Conservation (phyloP, 2,329 filamentous ascomycete genomes). For the Neonectria punicea region DNA sequence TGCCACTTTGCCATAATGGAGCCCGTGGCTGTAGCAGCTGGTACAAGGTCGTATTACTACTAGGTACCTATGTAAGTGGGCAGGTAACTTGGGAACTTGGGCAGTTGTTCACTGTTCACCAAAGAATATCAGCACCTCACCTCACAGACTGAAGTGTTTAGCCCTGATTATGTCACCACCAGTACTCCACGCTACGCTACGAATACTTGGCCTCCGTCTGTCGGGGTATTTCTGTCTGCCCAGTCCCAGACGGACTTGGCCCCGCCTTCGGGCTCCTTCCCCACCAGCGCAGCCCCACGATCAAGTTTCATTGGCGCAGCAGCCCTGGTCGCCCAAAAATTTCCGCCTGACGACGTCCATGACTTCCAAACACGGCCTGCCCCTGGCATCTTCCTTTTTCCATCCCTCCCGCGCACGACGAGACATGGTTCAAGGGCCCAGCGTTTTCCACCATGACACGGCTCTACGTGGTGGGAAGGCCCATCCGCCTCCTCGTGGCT, state of each 20-base stretch:
- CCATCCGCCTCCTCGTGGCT: constrained; percentile 28
- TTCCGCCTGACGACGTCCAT: constrained; percentile 37
- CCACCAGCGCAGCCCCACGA: constrained; percentile 28
- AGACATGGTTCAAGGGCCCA: constrained; percentile 37
- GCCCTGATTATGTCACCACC: too few species aligned
- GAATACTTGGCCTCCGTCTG: not conserved
- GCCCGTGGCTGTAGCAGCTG: not conserved
- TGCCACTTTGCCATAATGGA: not conserved
- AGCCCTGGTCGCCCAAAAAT: constrained; percentile 37
- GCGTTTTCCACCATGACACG: constrained; percentile 27
- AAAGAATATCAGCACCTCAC: not conserved
- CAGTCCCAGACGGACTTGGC: constrained; percentile 12
- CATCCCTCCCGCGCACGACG: constrained; percentile 15
- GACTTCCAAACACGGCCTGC: constrained; percentile 24
- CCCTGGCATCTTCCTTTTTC: constrained; percentile 18
- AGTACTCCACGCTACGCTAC: too few species aligned
- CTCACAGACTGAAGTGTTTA: not conserved
- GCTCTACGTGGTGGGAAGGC: constrained; percentile 31
- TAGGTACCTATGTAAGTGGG: too few species aligned
- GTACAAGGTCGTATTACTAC: too few species aligned
- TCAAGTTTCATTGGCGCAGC: constrained; percentile 29
- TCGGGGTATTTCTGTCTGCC: constrained; percentile 23
- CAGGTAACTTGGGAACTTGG: too few species aligned
- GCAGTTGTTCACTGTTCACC: not conserved
- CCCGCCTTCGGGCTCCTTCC: constrained; percentile 28